Base-by-base conservation (phyloP, 1,284 basidiomycete genomes). In the Trichosporon ovoides region DNA sequence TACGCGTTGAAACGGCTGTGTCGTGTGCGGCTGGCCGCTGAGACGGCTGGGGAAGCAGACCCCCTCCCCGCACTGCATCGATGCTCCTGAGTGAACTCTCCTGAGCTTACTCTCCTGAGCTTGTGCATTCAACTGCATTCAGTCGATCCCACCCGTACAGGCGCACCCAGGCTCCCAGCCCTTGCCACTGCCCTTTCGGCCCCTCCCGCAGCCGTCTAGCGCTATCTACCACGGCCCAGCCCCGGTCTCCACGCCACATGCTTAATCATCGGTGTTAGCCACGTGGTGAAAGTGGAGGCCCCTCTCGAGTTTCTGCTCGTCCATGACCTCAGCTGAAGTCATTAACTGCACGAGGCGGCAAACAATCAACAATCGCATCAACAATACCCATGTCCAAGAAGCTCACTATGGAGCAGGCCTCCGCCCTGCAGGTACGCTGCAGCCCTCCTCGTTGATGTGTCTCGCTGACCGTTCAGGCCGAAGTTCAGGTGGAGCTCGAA, bases 401-500 rank as follows among this genome's bases (percentile, higher is more conserved):
- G 34, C 52, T 61, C 20, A 33, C 56, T 16, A 31, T 33, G 22
- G 59, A 57, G 20, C 56, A 61, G 35, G 22, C 53, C 1, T 13
- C n/a, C 16, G 38, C 24, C 31, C 48, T 61, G 18, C 59, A 61
- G 52, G 59, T 57, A 31, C 5, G 28, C 28, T 31, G 9, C 28
- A 14, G 19, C 53, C 38, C 7, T 31, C 5, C 3, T 20, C 1
- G 11, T 11, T 20, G 18, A 31, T 7, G 18, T 2, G 0, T 1
- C 4, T 2, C 24, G 43, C 59, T 64, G 49, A 62, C 57, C 34
- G 12, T 7, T 4, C 60, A 76, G 73, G 57, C 54, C 12, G 68
- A 69, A 24, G 65, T 76, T 11, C 74, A 76, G 62, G 18, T 33
- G 36, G 74, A 76, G 61, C 65, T 76, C 3, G 73, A 73, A 61